Evolutionary conservation across 2,329 filamentous ascomycete genomes (phyloP), one percentile per base, ranked within the genome.

Genomic region (Onygena corvina): DNA sequence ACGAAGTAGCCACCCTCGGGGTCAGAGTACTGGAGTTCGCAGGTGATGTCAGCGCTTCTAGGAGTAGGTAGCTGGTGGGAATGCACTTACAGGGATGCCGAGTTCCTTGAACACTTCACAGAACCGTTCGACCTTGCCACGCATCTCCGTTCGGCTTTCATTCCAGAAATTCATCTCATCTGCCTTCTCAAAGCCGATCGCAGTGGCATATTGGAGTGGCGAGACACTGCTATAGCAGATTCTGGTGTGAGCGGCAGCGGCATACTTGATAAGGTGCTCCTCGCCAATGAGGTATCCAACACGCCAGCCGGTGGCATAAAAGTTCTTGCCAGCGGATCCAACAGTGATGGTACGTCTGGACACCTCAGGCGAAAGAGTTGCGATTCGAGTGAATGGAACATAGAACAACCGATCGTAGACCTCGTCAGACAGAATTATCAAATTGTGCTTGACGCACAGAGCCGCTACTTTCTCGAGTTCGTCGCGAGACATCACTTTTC

Each of bases 1-100:
- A 98, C 86, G 63, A 98, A 98, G 72, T 98, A 98, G 16, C 92
- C 92, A 48, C 92, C 92, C 66, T 98, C 89, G 3, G 92, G 92
- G 52, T 94, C 84, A 1, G 86, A 90, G 71, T 90, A 94, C 65
- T 72, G 30, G 14, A 11, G 3, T 21, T 8, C 6, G 8, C 7
- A n/a, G 5, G 44, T 46, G 21, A 46, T n/a, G 9, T 3, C 20
- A 14, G 14, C 16, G 3, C 20, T 18, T 16, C 5, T 20, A 16
- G 12, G 38, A 40, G n/a, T 7, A n/a, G 42, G 2, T 27, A 14
- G 7, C 4, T 14, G 23, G 25, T 16, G 27, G 29, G 6, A 3
- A 14, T 30, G 20, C n/a, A 59, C 65, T 47, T 61, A 72, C 69
- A 14, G 84, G 83, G 46, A 90, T 72, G 12, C 74, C 77, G 4